Evolutionary conservation across 2,329 filamentous ascomycete species (phyloP).

Genomic region (Sporothrix phasma): DNA sequence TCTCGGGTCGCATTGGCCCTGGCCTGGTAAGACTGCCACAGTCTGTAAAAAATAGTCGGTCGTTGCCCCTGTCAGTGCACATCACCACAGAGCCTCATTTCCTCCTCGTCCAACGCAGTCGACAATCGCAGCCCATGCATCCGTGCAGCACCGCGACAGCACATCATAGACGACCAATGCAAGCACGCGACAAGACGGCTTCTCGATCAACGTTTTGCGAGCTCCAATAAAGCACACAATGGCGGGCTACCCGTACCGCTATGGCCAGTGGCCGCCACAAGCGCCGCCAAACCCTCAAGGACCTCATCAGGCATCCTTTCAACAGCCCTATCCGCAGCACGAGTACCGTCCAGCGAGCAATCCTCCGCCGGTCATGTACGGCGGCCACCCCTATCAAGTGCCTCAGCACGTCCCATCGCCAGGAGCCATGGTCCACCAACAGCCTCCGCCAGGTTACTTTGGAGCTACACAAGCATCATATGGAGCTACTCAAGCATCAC

Average conservation of each 20-base stretch:
- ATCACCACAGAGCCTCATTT: background rate
- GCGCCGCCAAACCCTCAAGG: background rate
- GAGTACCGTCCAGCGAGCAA: constrained; percentile 18
- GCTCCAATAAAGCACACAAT: constrained; percentile 23
- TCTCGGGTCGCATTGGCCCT: background rate
- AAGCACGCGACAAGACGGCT: background rate
- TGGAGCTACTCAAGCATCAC: constrained; percentile 25
- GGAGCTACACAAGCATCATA: constrained; percentile 25
- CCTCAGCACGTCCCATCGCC: background rate
- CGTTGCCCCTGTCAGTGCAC: background rate
- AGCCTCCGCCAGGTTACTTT: constrained; percentile 21
- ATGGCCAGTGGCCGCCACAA: constrained; percentile 21
- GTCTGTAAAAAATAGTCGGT: background rate
- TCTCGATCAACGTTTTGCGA: background rate
- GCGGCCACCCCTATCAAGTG: constrained; percentile 2
- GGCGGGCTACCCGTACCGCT: constrained; percentile 32
- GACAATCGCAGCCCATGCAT: background rate
- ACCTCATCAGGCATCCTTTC: background rate
- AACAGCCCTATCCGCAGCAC: constrained; percentile 16
- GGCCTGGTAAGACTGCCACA: background rate
- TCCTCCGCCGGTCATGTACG: background rate
- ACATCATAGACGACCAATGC: background rate
- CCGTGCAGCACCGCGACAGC: background rate
- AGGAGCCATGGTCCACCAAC: background rate
- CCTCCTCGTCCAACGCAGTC: background rate